Evolutionary conservation across 202 grass and related monocot species (phyloP).

Genomic region (Setaria italica): DNA sequence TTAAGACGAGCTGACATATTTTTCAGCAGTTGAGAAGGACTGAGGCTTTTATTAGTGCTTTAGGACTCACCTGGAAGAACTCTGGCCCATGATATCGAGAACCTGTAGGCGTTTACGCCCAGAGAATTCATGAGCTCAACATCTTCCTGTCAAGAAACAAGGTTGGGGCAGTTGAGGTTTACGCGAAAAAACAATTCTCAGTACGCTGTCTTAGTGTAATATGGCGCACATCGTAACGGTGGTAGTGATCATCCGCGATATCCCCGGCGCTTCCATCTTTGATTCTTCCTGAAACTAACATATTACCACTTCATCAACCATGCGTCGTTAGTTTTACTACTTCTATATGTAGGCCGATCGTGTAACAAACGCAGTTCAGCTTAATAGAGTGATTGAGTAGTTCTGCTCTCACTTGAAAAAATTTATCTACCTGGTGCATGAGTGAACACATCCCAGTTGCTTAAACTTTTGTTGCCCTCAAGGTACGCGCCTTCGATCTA

Average conservation of each 20-base stretch:
- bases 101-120: slow-evolving; percentile 63
- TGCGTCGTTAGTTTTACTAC: too few species aligned
- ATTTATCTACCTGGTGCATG: slow-evolving; percentile 46
- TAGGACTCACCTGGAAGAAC: slow-evolving; percentile 63
- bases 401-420: not conserved
- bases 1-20: not conserved
- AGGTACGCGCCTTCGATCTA: slow-evolving; percentile 77
- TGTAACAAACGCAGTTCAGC: not conserved
- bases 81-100: slow-evolving; percentile 76
- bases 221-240: slow-evolving; percentile 55
- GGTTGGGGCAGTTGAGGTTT: not conserved
- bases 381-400: not conserved
- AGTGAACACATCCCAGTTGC: slow-evolving; percentile 81
- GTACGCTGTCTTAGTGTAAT: not conserved
- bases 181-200: not conserved
- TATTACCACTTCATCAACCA: not conserved
- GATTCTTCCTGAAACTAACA: slow-evolving; percentile 40
- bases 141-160: slow-evolving; percentile 49
- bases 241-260: slow-evolving; percentile 67
- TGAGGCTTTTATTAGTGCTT: not conserved
- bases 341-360: too few species aligned
- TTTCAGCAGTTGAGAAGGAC: not conserved
- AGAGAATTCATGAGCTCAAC: slow-evolving; percentile 67
- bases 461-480: slow-evolving; percentile 64
- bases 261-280: slow-evolving; percentile 63